Percentiles rank a stretch among this genome's conserved stretches.
These are phyloP conservation scores for Cyberlindnera galapagoensis DNA, from an alignment of 805 yeast genomes.

Conservation along the genomic window DNA sequence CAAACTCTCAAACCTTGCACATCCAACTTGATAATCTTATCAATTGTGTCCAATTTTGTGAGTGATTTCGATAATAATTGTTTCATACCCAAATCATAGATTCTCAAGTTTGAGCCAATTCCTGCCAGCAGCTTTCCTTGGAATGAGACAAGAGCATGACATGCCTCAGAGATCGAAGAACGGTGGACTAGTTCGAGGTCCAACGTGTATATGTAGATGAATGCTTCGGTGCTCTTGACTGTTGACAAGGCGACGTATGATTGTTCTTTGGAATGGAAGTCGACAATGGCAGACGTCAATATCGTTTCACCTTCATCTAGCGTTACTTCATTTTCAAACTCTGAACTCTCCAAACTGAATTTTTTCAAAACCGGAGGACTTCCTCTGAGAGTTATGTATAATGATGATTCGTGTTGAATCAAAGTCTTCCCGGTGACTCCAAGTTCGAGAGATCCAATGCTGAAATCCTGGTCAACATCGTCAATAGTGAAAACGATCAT, in stretches of 20 bases:
- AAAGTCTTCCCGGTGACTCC: constrained; percentile 46
- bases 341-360: constrained; percentile 9
- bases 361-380: constrained; percentile 9
- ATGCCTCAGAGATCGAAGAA: constrained; percentile 46
- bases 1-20: constrained; percentile 50
- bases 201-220: constrained; percentile 27
- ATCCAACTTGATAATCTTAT: constrained; percentile 47
- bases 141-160: constrained; percentile 46
- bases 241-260: constrained; percentile 43
- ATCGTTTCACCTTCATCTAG: constrained; percentile 10
- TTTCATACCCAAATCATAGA: constrained; percentile 71
- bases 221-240: constrained; percentile 12
- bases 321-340: constrained; percentile 6
- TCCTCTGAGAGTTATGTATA: constrained; percentile 17
- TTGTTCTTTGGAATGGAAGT: constrained; percentile 22
- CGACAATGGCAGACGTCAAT: constrained; percentile 10
- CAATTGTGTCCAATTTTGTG: constrained; percentile 34
- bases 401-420: constrained; percentile 16
- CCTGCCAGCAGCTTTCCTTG: constrained; percentile 59
- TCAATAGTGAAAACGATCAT: constrained; percentile 54
- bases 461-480: constrained; percentile 26
- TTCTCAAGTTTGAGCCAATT: constrained; percentile 40
- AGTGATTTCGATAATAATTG: constrained; percentile 70
- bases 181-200: constrained; percentile 47
- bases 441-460: constrained; percentile 35